A percentile compares a stretch with the other conserved stretches of the same genome.
Evolutionary conservation across 129 eudicot species (phyloP).

Genomic region (Saussurea involucrata): DNA sequence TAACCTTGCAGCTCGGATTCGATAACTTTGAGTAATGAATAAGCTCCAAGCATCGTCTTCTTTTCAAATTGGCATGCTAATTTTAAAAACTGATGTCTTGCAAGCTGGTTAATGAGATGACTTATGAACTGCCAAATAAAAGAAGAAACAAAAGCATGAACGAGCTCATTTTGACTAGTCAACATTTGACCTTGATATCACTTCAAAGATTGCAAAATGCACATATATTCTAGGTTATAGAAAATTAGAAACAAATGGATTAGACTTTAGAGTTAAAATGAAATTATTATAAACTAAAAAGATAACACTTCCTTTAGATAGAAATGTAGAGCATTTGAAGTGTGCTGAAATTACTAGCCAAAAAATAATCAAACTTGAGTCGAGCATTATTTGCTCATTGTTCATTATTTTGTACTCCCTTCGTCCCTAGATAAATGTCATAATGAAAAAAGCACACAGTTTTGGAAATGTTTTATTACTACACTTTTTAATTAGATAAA

Average conservation of each 20-base stretch:
- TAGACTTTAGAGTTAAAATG: neutral
- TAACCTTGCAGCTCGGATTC: slow-evolving; percentile 91
- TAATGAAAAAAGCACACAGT: neutral
- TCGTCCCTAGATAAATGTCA: neutral
- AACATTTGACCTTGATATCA: neutral
- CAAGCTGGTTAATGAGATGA: slow-evolving; percentile 86
- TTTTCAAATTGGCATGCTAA: slow-evolving; percentile 95
- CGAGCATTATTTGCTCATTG: neutral
- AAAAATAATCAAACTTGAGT: neutral
- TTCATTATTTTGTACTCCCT: neutral
- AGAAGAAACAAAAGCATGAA: neutral
- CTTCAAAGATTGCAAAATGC: neutral
- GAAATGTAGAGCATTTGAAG: neutral
- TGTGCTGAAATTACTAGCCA: neutral
- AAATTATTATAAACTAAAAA: neutral
- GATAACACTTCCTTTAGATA: neutral
- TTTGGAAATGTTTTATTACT: neutral
- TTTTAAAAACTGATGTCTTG: slow-evolving; percentile 83
- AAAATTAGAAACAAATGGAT: neutral
- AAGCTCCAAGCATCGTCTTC: slow-evolving; percentile 97
- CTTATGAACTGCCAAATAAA: slow-evolving; percentile 64
- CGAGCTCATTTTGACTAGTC: neutral
- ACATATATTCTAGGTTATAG: neutral
- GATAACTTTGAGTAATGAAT: slow-evolving; percentile 81
- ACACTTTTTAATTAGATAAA: neutral